Evolutionary conservation across 371 early-diverging fungal genomes (phyloP).

Genomic region (Polyrhizophydium stewartii): DNA sequence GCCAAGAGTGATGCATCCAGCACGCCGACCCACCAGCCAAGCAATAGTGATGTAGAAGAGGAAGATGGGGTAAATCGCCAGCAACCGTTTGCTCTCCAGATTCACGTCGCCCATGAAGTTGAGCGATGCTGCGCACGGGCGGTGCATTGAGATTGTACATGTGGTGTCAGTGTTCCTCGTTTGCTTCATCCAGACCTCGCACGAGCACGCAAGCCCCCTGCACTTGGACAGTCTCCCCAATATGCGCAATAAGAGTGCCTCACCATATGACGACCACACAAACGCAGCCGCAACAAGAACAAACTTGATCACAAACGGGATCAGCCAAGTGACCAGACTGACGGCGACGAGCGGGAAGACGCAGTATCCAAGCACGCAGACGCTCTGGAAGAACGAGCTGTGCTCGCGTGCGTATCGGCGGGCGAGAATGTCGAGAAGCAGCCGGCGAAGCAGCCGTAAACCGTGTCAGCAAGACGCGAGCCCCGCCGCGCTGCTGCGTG

Average conservation of each 20-base stretch:
- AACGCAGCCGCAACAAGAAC: conserved; percentile 68
- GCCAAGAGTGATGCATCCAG: no score
- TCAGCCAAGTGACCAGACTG: conserved; percentile 36
- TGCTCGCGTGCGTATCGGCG: background rate
- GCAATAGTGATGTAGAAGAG: conserved; percentile 89
- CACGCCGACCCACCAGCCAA: conserved; percentile 67
- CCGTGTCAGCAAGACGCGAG: no score
- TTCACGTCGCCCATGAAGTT: conserved; percentile 82
- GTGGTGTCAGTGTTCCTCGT: background rate
- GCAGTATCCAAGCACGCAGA: conserved; percentile 95
- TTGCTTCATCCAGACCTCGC: no score
- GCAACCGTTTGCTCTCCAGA: conserved; percentile 71
- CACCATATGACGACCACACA: conserved; percentile 81
- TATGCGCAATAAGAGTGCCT: no score
- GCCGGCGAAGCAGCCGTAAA: no score
- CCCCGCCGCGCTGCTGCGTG: no score
- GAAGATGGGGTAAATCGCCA: conserved; percentile 89
- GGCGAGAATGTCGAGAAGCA: no score
- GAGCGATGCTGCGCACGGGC: conserved; percentile 63
- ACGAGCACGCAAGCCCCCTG: no score
- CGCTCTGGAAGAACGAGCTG: conserved; percentile 90
- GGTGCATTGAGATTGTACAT: no score
- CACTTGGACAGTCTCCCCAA: no score
- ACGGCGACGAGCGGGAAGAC: conserved; percentile 85
- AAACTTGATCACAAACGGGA: conserved; percentile 57